phyloP scores from a whole-genome alignment of 345 rosid species.

The Camelina hispida region DNA sequence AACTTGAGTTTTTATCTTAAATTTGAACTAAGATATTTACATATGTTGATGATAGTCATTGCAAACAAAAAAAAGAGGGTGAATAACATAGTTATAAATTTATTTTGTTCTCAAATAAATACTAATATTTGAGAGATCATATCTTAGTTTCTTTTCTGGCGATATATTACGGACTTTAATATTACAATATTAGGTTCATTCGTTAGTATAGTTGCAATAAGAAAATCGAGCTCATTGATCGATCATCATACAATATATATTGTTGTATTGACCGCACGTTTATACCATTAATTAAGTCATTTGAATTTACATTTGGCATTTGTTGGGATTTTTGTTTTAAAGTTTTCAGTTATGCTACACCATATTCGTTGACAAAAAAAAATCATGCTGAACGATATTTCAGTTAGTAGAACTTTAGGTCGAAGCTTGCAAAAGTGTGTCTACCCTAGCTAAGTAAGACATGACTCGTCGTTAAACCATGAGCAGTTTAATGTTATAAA shows the following conservation, averaged over 20 bases:
- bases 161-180: too few species aligned
- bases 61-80: too few species aligned
- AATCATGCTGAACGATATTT: not conserved
- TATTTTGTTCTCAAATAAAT: too few species aligned
- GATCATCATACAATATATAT: too few species aligned
- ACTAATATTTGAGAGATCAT: too few species aligned
- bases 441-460: not conserved
- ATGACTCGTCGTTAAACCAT: constrained; percentile 5
- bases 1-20: too few species aligned
- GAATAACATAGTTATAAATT: too few species aligned
- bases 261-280: not conserved
- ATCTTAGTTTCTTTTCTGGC: too few species aligned
- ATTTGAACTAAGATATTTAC: not conserved
- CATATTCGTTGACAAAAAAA: not conserved
- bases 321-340: not conserved
- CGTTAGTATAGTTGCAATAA: not conserved
- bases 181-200: too few species aligned
- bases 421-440: not conserved
- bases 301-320: not conserved
- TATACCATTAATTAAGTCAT: not conserved
- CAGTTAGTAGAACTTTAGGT: not conserved
- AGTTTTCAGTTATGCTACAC: not conserved
- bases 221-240: not conserved
- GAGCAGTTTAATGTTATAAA: not conserved
- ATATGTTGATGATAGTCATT: too few species aligned